Base-by-base conservation (phyloP, 2,329 filamentous ascomycete species). In the Curvularia verruculosa region DNA sequence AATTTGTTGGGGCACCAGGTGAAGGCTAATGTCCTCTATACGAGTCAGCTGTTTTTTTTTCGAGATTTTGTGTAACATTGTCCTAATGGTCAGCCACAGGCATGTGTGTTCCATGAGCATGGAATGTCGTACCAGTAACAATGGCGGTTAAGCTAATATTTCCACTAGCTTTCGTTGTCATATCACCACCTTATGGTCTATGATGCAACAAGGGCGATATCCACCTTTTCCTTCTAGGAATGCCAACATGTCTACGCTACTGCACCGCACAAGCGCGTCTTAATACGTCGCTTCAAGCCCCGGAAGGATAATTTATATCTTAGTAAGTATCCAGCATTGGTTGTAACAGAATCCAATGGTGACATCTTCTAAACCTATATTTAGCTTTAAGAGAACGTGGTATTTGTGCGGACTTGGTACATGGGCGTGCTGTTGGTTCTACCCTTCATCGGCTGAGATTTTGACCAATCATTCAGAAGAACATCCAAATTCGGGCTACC, bases 61-160 rank as follows among this genome's bases (percentile, higher is more conserved):
- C 45, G 37, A 26, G 41, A 31, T 55, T 57, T 47, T 41, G 63
- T 67, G 49, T 34, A 46, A 67, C 61, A 43, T 59, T 47, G 49
- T 37, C 47, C 53, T 52, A 46, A 26, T 15, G 29, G 26, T 51
- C 13, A 61, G 48, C 44, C 41, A 34, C 39, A 53, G 51, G 50
- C 49, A 52, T 46, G 36, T 34, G 37, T 51, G 58, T 56, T 58
- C 49, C 47, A 58, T 21, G 29, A 56, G 36, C 13, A 9, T 15
- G 48, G 41, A 51, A 57, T 54, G 56, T 59, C 47, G 34, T 26
- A 53, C 45, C n/a, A 13, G 21, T 36, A 53, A 13, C 5, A 54
- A 5, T 44, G 26, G n/a, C 19, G 29, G n/a, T 18, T 15, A 19
- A 36, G 18, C 12, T 26, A 19, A 2, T 5, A 13, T 23, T 15